Conservation (phyloP, 768 basidiomycete species). For the Peribolospora baueri region DNA sequence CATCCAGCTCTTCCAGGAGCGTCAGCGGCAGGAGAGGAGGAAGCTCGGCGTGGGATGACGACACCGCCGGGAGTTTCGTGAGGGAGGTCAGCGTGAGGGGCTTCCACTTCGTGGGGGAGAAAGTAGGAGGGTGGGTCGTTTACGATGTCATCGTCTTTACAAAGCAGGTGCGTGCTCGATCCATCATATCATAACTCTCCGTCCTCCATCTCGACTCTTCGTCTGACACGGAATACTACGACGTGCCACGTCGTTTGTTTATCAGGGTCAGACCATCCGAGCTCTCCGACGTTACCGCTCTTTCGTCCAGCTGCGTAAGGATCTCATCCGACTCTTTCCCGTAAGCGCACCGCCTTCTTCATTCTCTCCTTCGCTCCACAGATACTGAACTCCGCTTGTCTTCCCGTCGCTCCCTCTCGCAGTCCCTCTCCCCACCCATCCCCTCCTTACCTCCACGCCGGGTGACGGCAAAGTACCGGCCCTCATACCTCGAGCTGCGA, state of each 20-base stretch:
- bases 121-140: constrained; percentile 9
- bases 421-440: constrained; percentile 11
- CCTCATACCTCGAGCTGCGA: constrained; percentile 12
- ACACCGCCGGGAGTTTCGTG: too few species aligned
- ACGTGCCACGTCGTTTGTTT: background rate
- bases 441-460: background rate
- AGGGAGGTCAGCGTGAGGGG: constrained; percentile 3
- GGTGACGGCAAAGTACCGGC: constrained; percentile 11
- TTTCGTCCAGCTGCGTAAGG: constrained; percentile 10
- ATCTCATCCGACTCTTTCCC: constrained; percentile 8
- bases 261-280: constrained; percentile 8
- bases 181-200: background rate
- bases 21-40: too few species aligned
- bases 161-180: background rate
- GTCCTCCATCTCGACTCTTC: background rate
- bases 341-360: too few species aligned
- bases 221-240: background rate
- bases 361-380: too few species aligned
- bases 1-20: too few species aligned
- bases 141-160: constrained; percentile 10
- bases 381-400: too few species aligned
- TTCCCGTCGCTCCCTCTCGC: constrained; percentile 4
- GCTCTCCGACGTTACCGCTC: constrained; percentile 13
- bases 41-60: too few species aligned
- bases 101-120: constrained; percentile 4